Base-by-base conservation (phyloP, 2,329 filamentous ascomycete genomes). In the Septoria linicola region DNA sequence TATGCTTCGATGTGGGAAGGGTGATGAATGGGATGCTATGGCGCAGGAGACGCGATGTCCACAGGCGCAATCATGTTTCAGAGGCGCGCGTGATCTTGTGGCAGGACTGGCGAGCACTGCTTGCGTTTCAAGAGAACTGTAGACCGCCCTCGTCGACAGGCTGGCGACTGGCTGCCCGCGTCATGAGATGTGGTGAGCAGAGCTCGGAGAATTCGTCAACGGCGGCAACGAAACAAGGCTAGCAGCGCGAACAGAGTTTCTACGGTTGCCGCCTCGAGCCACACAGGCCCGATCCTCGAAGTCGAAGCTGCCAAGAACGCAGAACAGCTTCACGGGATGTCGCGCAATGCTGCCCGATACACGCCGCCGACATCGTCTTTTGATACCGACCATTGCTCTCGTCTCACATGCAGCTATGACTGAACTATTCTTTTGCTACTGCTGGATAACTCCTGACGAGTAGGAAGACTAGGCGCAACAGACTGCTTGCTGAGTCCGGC, bases 381-480 rank as follows among this genome's bases (percentile, higher is more conserved):
- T 27, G 5, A 27, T 27, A 10, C 23, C 10, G 23, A 17, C 41
- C n/a, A 10, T 25, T 17, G 17, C 41, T 42, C 14, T 32, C 41
- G 11, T 21, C 17, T 25, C 40, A 16, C 41, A 32, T 32, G 41
- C 41, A 17, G 40, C 16, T 25, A 21, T 20, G 13, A 13, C 23
- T 16, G 40, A 23, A 23, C 30, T 21, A 42, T 13, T 16, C 17
- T 25, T 17, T 42, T 20, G 23, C 27, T 25, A 20, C 27, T 43
- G 23, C 23, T 27, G 5, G 23, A 27, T 27, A 10, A 10, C n/a
- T 27, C 5, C 23, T 27, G 23, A 25, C 41, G 41, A 43, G 41
- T 43, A 43, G 41, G 41, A 43, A 20, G 25, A 8, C 25, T 31
- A 17, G 41, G 41, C 41, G 41, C 41, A 11, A 34, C 14, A 27